Evolutionary conservation across 352 stramenopile genomes (phyloP), one percentile per base, ranked within the genome.

Genomic region (Globisporangium radiosum): DNA sequence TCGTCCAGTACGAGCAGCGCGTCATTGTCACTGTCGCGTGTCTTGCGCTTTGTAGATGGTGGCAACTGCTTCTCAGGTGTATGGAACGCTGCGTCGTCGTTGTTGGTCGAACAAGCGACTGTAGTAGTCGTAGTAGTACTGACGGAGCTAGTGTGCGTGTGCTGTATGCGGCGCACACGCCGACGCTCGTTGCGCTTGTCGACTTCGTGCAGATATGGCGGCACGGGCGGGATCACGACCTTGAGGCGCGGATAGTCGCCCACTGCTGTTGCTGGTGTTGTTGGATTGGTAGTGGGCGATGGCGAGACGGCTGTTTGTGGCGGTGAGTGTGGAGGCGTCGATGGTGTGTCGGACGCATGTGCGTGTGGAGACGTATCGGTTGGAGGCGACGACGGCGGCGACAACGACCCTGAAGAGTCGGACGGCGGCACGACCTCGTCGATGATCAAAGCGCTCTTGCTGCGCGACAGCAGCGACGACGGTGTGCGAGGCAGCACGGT

Each of bases 1-100:
- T 56, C 53, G 40, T 71, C 56, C 47, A 60, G 62, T 38, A 64
- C 54, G 50, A 76, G 44, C 37, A 61, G 70, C 52, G 59, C 62
- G 48, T 55, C 64, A 17, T 55, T 52, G 7, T 62, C 54, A 37
- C 60, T 7, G 54, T 17, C 25, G 38, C 45, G 11, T 44, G 53
- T 10, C 42, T 66, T 66, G 25, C 54, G 54, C 54, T 66, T 66
- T 33, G 25, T 33, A 33, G 25, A 33, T 7, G 25, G 36, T 25
- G 8, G n/a, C 47, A 45, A 14, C 60, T 61, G 54, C 17, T 66
- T 62, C 55, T 66, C 59, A 7, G 59, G 59, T 10, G 59, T 64
- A 36, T 15, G n/a, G 40, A 56, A 64, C 11, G 54, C 52, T 1
- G 59, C 25, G 7, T 58, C 58, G 13, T 63, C 58, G 13, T 63